Evolutionary conservation across 2,329 filamentous ascomycete species (phyloP).

Genomic region (Aaosphaeria arxii): DNA sequence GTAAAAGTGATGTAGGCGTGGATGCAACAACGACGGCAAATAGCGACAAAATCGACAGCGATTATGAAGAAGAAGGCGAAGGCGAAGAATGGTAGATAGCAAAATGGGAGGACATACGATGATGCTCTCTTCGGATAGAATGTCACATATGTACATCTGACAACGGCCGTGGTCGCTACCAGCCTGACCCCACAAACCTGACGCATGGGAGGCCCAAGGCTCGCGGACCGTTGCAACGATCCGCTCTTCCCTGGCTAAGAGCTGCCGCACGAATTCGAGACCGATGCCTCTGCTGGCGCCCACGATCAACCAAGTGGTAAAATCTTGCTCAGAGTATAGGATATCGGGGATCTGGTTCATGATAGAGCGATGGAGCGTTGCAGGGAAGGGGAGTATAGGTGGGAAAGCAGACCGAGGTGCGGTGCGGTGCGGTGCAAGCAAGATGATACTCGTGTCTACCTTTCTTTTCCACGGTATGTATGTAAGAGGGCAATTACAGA

Average conservation of each 20-base stretch:
- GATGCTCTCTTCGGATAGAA: constrained; percentile 53
- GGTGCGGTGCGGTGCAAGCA: neutral
- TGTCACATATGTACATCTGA: constrained; percentile 51
- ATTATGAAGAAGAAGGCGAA: no score
- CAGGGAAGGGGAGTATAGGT: constrained; percentile 2
- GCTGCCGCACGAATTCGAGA: constrained; percentile 52
- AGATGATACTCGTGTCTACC: no score
- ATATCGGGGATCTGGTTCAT: constrained; percentile 45
- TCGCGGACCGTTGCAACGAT: constrained; percentile 53
- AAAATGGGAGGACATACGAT: constrained; percentile 22
- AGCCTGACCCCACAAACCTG: constrained; percentile 40
- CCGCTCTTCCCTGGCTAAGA: constrained; percentile 45
- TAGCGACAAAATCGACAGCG: no score
- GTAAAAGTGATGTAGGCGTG: no score
- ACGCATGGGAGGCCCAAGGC: constrained; percentile 38
- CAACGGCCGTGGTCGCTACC: constrained; percentile 45
- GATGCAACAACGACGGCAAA: no score
- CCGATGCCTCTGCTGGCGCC: constrained; percentile 50
- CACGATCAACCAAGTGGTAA: constrained; percentile 46
- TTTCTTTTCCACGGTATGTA: no score
- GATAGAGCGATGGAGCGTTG: constrained; percentile 1
- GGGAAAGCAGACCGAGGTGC: neutral
- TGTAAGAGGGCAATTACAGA: no score
- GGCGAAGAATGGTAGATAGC: no score
- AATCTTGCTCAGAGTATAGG: constrained; percentile 40